Evolutionary conservation across 2,329 filamentous ascomycete genomes (phyloP).

Genomic region (Fusarium lateritium): DNA sequence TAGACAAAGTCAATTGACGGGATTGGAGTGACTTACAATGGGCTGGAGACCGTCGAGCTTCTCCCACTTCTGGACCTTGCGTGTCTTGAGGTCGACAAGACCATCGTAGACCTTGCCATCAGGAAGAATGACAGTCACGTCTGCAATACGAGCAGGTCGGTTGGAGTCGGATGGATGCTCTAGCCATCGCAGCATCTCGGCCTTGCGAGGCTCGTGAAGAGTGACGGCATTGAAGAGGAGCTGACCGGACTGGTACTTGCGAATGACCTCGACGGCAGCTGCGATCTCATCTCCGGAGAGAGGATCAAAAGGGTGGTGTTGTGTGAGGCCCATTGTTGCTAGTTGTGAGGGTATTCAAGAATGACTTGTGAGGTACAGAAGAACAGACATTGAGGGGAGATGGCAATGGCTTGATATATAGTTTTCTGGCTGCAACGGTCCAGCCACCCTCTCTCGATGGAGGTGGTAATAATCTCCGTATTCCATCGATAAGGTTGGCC

Average conservation of each 20-base stretch:
- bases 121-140: slow-evolving; percentile 85
- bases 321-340: slow-evolving; percentile 31
- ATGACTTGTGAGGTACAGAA: background rate
- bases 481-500: slow-evolving; percentile 7
- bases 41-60: slow-evolving; percentile 84
- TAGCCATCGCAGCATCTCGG: slow-evolving; percentile 85
- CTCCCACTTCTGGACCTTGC: slow-evolving; percentile 81
- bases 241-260: slow-evolving; percentile 73
- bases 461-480: background rate
- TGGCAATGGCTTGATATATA: slow-evolving; percentile 29
- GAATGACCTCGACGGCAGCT: slow-evolving; percentile 75
- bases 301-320: slow-evolving; percentile 49
- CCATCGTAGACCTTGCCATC: slow-evolving; percentile 88
- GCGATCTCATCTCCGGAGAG: slow-evolving; percentile 78
- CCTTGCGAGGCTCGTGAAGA: slow-evolving; percentile 87
- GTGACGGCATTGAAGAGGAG: slow-evolving; percentile 91
- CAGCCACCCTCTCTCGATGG: background rate
- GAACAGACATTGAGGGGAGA: background rate
- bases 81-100: slow-evolving; percentile 78
- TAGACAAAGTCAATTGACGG: background rate
- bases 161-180: slow-evolving; percentile 72
- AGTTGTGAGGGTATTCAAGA: background rate
- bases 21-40: slow-evolving; percentile 66
- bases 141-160: slow-evolving; percentile 80
- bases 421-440: slow-evolving; percentile 2